Evolutionary conservation across 2,329 filamentous ascomycete genomes (phyloP).

Genomic region (Ophiostoma triangulosporum): DNA sequence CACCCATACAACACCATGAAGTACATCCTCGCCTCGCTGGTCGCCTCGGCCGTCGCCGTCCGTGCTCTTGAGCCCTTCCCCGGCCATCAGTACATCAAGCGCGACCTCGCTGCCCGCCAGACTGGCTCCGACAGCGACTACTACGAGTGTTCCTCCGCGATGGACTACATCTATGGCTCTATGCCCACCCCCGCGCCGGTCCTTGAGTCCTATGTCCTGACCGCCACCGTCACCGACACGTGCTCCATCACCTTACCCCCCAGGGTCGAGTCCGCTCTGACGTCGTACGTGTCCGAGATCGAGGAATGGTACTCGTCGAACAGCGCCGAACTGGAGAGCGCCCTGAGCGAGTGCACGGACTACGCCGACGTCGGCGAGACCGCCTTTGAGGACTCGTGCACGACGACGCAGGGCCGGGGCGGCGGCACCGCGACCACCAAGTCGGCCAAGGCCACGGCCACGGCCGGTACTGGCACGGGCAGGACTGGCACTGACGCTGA

Average conservation of each 20-base stretch:
- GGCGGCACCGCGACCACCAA: not conserved
- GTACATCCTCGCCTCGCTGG: constrained; percentile 10
- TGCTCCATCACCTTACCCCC: not conserved
- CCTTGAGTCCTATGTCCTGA: constrained; percentile 14
- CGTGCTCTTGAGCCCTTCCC: constrained; percentile 12
- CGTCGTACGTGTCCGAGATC: constrained; percentile 15
- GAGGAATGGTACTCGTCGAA: constrained; percentile 16
- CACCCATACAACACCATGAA: not conserved
- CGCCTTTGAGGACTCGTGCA: not conserved
- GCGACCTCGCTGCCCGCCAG: constrained; percentile 16
- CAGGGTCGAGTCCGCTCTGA: constrained; percentile 13
- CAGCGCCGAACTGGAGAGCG: constrained; percentile 14
- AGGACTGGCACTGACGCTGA: not conserved
- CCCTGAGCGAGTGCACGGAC: constrained; percentile 17
- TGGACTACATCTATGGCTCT: constrained; percentile 13
- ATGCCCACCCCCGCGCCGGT: constrained; percentile 17
- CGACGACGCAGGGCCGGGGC: not conserved
- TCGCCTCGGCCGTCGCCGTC: constrained; percentile 14
- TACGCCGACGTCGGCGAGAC: constrained; percentile 6
- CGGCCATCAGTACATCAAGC: constrained; percentile 8
- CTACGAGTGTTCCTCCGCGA: constrained; percentile 12
- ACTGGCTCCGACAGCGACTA: constrained; percentile 8
- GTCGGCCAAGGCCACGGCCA: not conserved
- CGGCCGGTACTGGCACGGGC: not conserved
- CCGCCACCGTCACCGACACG: not conserved